Evolutionary conservation across 176 grass and related monocot genomes (phyloP), one percentile per base, ranked within the genome.

Genomic region (Aechmea fasciata): DNA sequence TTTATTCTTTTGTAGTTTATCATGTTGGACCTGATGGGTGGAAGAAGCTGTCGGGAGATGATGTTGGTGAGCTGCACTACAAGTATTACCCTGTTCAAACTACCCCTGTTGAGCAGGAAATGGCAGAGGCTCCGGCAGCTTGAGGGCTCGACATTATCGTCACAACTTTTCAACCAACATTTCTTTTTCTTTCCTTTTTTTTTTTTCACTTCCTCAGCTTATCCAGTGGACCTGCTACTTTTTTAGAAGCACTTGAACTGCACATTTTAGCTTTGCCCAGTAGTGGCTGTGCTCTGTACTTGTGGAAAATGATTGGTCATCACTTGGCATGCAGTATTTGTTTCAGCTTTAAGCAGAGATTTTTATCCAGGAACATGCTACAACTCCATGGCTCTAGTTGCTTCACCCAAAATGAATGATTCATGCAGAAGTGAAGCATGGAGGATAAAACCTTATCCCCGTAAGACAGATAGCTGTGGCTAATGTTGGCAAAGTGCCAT

Each of bases 1-100:
- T 25, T 69, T 48, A 2, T 73, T 55, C 0, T 11, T 71, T 25
- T 78, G 10, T 79, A 97, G 93, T 97, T 23, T 97, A 92, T 72
- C 76, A 97, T 14, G 89, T 97, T 18, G 93, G 89, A 18, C 82
- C 86, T 3, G 52, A 87, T 79, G 89, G 93, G 3, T 97, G 93
- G 93, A 97, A 72, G 79, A 97, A 97, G 77, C 73, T 97, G 52
- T 92, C 93, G 51, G 93, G 93, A 52, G 93, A 97, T 68, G 93
- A 97, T 77, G 93, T 97, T 0, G 76, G 83, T 13, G 93, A 97
- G 73, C 86, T 97, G 63, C 93, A 92, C 70, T 92, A 90, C 69
- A 88, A 97, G 20, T 99, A 99, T 73, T 84, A 93, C 67, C 94
- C 89, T 1, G 79, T 84, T 77, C 48, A 85, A 64, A 24, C 64